These are phyloP conservation scores for Nannochloropsis gaditana DNA, from an alignment of 108 stramenopile species.

Conservation along the genomic window DNA sequence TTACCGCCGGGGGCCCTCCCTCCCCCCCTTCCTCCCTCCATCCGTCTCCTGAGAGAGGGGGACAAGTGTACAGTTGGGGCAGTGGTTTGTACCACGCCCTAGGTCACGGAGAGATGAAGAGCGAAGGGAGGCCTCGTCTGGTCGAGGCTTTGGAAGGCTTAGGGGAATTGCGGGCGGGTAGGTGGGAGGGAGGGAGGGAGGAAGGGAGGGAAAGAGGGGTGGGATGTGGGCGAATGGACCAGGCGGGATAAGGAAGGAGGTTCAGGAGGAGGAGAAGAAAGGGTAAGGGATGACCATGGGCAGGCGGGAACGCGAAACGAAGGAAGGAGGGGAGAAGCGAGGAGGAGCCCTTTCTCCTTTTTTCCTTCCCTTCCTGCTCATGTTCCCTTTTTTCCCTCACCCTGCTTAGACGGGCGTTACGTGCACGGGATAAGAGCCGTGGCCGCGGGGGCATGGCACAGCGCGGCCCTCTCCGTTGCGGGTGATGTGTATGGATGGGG, in stretches of 20 bases:
- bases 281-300: no score
- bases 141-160: not conserved
- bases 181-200: not conserved
- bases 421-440: not conserved
- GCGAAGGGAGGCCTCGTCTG: not conserved
- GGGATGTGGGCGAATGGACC: not conserved
- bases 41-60: not conserved
- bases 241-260: no score
- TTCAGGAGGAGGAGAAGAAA: no score
- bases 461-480: not conserved
- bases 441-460: slow-evolving; percentile 21
- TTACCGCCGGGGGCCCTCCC: not conserved
- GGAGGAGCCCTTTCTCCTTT: not conserved
- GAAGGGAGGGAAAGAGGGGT: not conserved
- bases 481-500: slow-evolving; percentile 24
- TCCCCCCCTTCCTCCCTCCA: not conserved
- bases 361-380: not conserved
- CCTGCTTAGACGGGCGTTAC: not conserved
- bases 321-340: not conserved
- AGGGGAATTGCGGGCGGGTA: not conserved
- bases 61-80: not conserved
- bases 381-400: not conserved
- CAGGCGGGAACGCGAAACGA: not conserved
- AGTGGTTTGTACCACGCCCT: not conserved
- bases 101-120: not conserved